These are phyloP conservation scores for Sphaerulina vaccinii DNA, from an alignment of 2,329 filamentous ascomycete genomes.

Conservation along the genomic window DNA sequence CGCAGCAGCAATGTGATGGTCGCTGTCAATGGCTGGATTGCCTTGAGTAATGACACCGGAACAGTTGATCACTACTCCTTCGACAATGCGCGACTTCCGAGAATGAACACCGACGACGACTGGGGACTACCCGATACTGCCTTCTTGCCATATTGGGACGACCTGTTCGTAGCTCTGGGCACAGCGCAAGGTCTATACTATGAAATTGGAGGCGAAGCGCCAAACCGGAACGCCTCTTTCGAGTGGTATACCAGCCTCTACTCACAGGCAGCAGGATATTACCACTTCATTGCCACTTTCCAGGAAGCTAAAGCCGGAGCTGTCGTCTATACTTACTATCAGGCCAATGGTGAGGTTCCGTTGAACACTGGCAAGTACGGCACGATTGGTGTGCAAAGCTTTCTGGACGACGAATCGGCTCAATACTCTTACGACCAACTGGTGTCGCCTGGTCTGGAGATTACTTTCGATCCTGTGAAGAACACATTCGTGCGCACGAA, in stretches of 20 bases:
- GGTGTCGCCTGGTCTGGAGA: constrained; percentile 5
- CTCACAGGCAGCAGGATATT: constrained; percentile 6
- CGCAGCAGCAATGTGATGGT: constrained; percentile 1
- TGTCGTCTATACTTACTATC: constrained; percentile 7
- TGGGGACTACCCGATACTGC: constrained; percentile 9
- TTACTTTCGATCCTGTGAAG: constrained; percentile 6
- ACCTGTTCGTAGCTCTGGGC: constrained; percentile 22
- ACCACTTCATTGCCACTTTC: constrained; percentile 12
- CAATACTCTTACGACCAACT: constrained; percentile 7
- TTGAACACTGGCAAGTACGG: constrained; percentile 4
- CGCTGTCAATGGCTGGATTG: constrained; percentile 11
- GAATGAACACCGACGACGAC: constrained; percentile 8
- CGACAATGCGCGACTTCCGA: constrained; percentile 7
- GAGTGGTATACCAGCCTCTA: constrained; percentile 24
- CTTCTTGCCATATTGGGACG: constrained; percentile 26
- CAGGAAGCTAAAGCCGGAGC: constrained; percentile 4
- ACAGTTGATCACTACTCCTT: constrained; percentile 7
- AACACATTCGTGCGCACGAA: constrained; percentile 7
- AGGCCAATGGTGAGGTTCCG: constrained; percentile 7
- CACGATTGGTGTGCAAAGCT: constrained; percentile 10
- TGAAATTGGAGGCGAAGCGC: constrained; percentile 11
- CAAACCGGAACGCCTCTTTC: constrained; percentile 17
- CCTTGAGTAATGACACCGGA: constrained; percentile 3
- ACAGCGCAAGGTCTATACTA: constrained; percentile 27
- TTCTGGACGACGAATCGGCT: neutral